Base-by-base conservation (phyloP, 2,329 filamentous ascomycete genomes). In the Leptographium wingfieldii region DNA sequence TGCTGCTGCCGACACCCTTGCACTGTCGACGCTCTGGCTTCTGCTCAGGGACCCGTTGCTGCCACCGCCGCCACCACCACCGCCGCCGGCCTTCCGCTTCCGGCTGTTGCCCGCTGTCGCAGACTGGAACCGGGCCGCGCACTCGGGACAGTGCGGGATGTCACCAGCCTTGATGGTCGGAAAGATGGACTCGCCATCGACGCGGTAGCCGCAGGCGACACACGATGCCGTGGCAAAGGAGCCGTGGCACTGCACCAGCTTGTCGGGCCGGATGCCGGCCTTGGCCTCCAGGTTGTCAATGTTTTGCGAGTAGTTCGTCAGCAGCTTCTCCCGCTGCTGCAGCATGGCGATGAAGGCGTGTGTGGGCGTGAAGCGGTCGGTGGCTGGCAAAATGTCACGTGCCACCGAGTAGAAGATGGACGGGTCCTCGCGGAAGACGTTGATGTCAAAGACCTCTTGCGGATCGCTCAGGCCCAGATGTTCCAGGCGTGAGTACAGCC, bases 251-350 rank as follows among this genome's bases (percentile, higher is more conserved):
- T 99, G 92, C 33, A 99, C 87, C 22, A 97, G 80, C 69, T 94
- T 95, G 40, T 89, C 85, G 1, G 83, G 80, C 27, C 78, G 74
- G 62, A 99, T 89, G 27, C 94, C 94, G 0, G 92, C 92, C 68
- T 88, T 85, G 63, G 85, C 82, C 72, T 99, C 92, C 57, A 96
- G 84, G 67, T 96, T 96, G 76, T 99, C 94, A 68, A 99, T 97
- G 72, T 99, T 99, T 71, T 99, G 94, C 0, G 94, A 95, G 76
- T 96, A 99, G 74, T 97, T 96, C 51, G 92, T 97, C 62, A 96
- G 81, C 7, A 99, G 81, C 72, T 96, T 96, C 65, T 83, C 85
- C 71, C 91, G 88, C 66, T 92, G 81, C 72, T 99, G 89, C 43
- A 99, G 81, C 67, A 96, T 80, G 40, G 85, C 84, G 68, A 99